Evolutionary conservation across 2,329 filamentous ascomycete genomes (phyloP).

Genomic region (Rhexocercosporidium sp.): DNA sequence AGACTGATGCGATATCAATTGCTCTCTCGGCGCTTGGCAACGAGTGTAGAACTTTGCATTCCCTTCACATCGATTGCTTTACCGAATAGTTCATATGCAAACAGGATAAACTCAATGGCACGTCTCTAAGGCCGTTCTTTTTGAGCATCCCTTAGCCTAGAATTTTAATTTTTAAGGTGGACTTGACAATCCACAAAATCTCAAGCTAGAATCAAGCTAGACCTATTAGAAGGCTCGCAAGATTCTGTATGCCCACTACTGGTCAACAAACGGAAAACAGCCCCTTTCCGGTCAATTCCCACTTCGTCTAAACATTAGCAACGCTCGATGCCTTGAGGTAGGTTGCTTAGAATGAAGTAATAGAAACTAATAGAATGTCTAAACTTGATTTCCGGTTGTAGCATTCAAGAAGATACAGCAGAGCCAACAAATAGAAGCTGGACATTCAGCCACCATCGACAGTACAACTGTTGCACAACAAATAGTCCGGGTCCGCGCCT

Average conservation of each 20-base stretch:
- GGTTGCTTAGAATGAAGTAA: background rate
- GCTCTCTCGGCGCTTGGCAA: background rate
- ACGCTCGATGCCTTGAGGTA: background rate
- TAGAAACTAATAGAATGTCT: too few relatives aligned
- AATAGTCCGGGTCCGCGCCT: background rate
- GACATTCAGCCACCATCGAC: background rate
- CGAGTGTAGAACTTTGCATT: too few relatives aligned
- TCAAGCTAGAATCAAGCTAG: background rate
- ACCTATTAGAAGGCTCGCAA: background rate
- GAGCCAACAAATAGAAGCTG: too few relatives aligned
- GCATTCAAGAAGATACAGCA: too few relatives aligned
- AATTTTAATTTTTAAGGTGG: too few relatives aligned
- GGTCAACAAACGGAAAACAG: background rate
- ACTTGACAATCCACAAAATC: too few relatives aligned
- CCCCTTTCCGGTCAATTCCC: background rate
- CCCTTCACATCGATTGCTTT: too few relatives aligned
- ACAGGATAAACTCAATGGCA: too few relatives aligned
- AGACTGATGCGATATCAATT: background rate
- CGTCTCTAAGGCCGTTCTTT: too few relatives aligned
- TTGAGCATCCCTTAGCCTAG: too few relatives aligned
- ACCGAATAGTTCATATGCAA: too few relatives aligned
- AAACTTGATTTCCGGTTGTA: too few relatives aligned
- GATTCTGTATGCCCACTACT: background rate
- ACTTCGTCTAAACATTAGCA: background rate
- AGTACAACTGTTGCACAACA: background rate